A percentile compares a stretch with the other conserved stretches of the same genome.
These are phyloP conservation scores for Cenococcum geophilum DNA, from an alignment of 495 filamentous ascomycete species.

Conservation along the genomic window DNA sequence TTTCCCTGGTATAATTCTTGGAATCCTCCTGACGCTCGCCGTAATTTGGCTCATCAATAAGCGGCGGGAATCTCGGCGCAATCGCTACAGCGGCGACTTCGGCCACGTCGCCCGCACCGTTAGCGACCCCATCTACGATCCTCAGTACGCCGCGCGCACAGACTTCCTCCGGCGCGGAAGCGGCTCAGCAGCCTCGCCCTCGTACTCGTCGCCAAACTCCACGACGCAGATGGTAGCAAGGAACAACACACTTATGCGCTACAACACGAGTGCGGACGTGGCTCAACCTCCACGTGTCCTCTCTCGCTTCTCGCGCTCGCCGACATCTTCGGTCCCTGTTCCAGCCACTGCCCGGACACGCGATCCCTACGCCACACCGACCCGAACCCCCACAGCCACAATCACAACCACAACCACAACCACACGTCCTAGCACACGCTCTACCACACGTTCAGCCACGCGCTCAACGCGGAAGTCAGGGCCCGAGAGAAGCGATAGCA, in stretches of 20 bases:
- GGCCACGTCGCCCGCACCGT: constrained; percentile 46
- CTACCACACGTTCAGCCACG: no score
- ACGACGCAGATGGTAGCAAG: constrained; percentile 13
- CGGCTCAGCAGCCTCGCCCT: constrained; percentile 4
- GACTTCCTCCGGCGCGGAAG: constrained; percentile 50
- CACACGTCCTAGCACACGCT: no score
- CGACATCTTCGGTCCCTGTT: not conserved
- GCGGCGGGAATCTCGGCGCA: constrained; percentile 35
- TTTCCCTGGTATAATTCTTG: constrained; percentile 56
- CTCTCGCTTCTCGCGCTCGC: constrained; percentile 26
- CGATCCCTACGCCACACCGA: constrained; percentile 38
- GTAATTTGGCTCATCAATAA: constrained; percentile 43
- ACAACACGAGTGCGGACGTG: not conserved
- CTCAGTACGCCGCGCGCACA: constrained; percentile 46
- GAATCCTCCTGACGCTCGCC: constrained; percentile 44
- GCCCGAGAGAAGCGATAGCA: constrained; percentile 21
- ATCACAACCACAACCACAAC: no score
- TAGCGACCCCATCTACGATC: constrained; percentile 50
- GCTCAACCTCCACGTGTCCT: constrained; percentile 20
- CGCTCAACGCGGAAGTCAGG: not conserved
- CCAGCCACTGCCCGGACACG: constrained; percentile 24
- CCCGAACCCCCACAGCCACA: constrained; percentile 21
- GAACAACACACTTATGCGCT: not conserved
- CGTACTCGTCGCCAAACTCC: constrained; percentile 1
- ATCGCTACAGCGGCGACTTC: constrained; percentile 38